Base-by-base conservation (phyloP, 805 yeast genomes). In the Maudiozyma pseudohumilis region DNA sequence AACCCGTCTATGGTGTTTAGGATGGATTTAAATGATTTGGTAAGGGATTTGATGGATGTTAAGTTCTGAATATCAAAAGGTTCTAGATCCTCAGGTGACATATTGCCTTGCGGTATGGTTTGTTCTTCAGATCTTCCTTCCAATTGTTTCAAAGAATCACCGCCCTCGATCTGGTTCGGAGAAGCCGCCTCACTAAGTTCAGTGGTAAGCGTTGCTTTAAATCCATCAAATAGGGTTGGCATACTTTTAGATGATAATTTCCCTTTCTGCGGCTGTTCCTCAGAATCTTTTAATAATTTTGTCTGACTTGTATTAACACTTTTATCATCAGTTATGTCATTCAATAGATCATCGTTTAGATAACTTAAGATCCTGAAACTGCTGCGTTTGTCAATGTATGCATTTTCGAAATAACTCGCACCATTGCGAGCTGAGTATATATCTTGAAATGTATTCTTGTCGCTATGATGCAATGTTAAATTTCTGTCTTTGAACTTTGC, bases 181-280 rank as follows among this genome's bases (percentile, higher is more conserved):
- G 13, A 12, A 18, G 18, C 15, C 6, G n/a, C 8, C 13, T 18
- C 5, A n/a, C 5, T 6, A 15, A 22, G 32, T n/a, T 36, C 34
- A 44, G 11, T 22, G 11, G 12, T 23, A 2, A 29, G 22, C 0
- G 74, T 63, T 4, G 86, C 84, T 47, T 68, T 66, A 52, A 81
- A 77, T 1, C 88, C 87, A 53, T 80, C 87, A 49, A 74, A 78
- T 16, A 81, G 56, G 3, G 85, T 73, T 43, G 71, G 77, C 4
- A 53, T 52, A 12, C 50, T 29, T 26, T 36, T 39, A 12, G 36
- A 29, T 16, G 36, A 28, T 23, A 33, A 13, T 30, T 8, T 30
- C 11, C 20, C 31, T 5, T 40, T 45, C 8, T 44, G 50, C 12
- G 31, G 19, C 24, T 38, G 37, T 26, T 45, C 45, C 5, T 42